Evolutionary conservation across 129 eudicot genomes (phyloP).

Genomic region (Arctium minus): DNA sequence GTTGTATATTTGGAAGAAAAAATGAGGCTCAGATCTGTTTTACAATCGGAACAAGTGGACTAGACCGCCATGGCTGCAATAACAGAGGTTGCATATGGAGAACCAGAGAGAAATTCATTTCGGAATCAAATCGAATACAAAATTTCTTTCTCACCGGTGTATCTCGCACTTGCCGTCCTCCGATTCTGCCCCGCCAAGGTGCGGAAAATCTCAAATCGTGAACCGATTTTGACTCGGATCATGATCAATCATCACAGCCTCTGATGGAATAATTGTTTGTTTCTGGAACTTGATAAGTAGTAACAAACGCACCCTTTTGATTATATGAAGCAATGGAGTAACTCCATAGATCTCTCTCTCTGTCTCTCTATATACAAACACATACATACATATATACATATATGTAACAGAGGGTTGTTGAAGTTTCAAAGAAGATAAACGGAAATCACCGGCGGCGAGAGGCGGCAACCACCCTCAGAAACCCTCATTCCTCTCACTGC

Average conservation of each 20-base stretch:
- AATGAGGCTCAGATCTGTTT: conserved; percentile 15
- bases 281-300: background rate
- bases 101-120: too few species aligned
- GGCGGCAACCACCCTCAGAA: conserved; percentile 31
- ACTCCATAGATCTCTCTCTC: background rate
- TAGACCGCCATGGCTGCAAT: conserved; percentile 21
- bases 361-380: background rate
- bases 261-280: background rate
- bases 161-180: background rate
- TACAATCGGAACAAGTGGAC: background rate
- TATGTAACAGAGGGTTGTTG: conserved; percentile 21
- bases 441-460: conserved; percentile 15
- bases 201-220: background rate
- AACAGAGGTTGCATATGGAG: conserved; percentile 4
- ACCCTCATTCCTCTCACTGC: conserved; percentile 22
- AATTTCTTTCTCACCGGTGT: too few species aligned
- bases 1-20: background rate
- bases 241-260: conserved; percentile 8
- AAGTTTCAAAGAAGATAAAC: background rate
- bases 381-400: background rate
- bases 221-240: background rate
- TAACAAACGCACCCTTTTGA: background rate
- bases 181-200: conserved; percentile 20
- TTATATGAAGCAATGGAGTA: background rate
- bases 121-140: background rate